Conservation (phyloP, 257 asterid species). For the Nyctanthes arbortristis region DNA sequence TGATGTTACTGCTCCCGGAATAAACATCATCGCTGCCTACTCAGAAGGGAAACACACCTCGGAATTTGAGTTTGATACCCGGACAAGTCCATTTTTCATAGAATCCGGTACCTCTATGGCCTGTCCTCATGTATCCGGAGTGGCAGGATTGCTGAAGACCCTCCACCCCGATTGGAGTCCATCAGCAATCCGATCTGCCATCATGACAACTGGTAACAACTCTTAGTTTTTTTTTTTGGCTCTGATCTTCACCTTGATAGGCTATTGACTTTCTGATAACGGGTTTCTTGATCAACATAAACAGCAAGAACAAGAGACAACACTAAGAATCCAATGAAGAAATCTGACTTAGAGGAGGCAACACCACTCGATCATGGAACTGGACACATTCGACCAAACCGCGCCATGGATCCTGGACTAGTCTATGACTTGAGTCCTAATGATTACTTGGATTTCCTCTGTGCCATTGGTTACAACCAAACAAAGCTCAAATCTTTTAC, state of each 20-base stretch:
- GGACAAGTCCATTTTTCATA: conserved; percentile 29
- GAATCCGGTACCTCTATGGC: conserved; percentile 65
- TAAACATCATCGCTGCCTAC: conserved; percentile 54
- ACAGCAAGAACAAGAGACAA: conserved; percentile 59
- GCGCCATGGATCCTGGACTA: conserved; percentile 63
- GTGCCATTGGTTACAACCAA: conserved; percentile 56
- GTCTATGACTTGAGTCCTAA: conserved; percentile 48
- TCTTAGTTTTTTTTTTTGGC: neutral
- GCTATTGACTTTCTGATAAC: neutral
- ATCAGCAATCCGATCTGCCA: conserved; percentile 62
- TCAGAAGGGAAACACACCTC: conserved; percentile 35
- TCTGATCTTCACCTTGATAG: neutral
- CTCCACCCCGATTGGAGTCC: conserved; percentile 70
- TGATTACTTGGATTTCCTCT: conserved; percentile 61
- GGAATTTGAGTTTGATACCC: conserved; percentile 18
- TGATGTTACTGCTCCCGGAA: conserved; percentile 75
- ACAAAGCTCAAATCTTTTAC: conserved; percentile 16
- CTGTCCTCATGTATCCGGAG: conserved; percentile 72
- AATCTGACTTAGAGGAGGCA: conserved; percentile 15
- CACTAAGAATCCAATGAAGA: conserved; percentile 33
- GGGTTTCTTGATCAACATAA: neutral
- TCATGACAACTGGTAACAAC: conserved; percentile 51
- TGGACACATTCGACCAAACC: conserved; percentile 61
- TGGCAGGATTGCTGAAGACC: conserved; percentile 51
- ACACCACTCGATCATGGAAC: conserved; percentile 51